Percentiles rank a stretch among this genome's conserved stretches.
Conservation (phyloP, 331 rosid genomes). For the Malus hybrid region DNA sequence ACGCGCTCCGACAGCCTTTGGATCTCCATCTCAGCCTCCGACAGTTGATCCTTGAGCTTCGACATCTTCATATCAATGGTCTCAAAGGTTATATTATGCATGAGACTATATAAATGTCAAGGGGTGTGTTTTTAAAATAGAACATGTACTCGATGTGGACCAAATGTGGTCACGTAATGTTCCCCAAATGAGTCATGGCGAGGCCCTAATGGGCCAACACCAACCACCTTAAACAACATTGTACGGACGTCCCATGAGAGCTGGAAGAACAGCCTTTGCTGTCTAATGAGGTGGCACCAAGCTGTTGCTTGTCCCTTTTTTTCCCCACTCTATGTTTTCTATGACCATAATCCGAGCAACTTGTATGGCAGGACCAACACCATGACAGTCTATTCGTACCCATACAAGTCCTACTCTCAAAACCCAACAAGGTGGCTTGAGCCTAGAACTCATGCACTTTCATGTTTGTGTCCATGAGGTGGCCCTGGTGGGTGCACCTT, state of each 20-base stretch:
- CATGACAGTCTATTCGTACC: too few species aligned
- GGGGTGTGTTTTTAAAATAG: background rate
- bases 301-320: constrained; percentile 12
- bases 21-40: constrained; percentile 52
- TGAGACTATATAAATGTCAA: background rate
- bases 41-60: constrained; percentile 54
- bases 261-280: constrained; percentile 20
- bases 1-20: constrained; percentile 32
- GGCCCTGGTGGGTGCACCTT: constrained; percentile 14
- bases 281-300: constrained; percentile 48
- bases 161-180: constrained; percentile 12
- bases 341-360: background rate
- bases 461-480: constrained; percentile 11
- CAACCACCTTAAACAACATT: constrained; percentile 18
- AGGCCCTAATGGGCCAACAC: constrained; percentile 48
- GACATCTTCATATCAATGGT: constrained; percentile 32
- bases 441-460: constrained; percentile 59
- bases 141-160: background rate
- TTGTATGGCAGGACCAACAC: too few species aligned
- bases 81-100: background rate
- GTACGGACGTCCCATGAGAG: constrained; percentile 34
- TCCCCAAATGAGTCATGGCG: constrained; percentile 25
- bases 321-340: background rate
- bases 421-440: constrained; percentile 33
- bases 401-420: background rate